These are phyloP conservation scores for Wickerhamomyces chaumierensis DNA, from an alignment of 805 yeast genomes.

Conservation along the genomic window DNA sequence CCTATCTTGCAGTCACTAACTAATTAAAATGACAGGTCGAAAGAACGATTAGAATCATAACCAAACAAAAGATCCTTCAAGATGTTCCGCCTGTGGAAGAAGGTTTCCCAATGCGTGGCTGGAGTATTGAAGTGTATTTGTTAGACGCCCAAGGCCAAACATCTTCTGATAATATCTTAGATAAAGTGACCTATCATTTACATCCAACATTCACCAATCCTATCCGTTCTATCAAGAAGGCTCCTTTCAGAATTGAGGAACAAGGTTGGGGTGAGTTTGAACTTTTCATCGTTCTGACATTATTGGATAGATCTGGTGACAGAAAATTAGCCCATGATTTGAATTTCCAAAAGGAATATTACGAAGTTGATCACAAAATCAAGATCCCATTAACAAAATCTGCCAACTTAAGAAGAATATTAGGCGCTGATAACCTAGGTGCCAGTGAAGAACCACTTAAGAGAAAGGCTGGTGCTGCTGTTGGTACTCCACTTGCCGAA, in stretches of 20 bases:
- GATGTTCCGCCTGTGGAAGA: slow-evolving; percentile 81
- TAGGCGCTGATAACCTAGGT: slow-evolving; percentile 17
- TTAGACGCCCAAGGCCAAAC: slow-evolving; percentile 75
- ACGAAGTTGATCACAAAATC: slow-evolving; percentile 67
- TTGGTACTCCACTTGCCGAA: slow-evolving; percentile 17
- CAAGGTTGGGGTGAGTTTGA: slow-evolving; percentile 99
- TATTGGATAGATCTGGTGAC: slow-evolving; percentile 83
- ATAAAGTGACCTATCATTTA: slow-evolving; percentile 83
- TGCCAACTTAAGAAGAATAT: slow-evolving; percentile 56
- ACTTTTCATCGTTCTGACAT: slow-evolving; percentile 64
- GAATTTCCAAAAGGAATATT: slow-evolving; percentile 69
- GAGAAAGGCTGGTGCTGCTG: slow-evolving; percentile 23
- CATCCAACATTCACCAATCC: slow-evolving; percentile 96
- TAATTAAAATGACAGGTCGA: slow-evolving; percentile 44
- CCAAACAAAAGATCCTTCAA: slow-evolving; percentile 71
- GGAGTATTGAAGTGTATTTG: slow-evolving; percentile 72
- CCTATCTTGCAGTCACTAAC: no score
- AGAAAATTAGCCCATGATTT: slow-evolving; percentile 79
- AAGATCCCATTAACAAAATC: slow-evolving; percentile 63
- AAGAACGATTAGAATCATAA: slow-evolving; percentile 80
- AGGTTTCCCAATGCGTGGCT: slow-evolving; percentile 87
- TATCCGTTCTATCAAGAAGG: slow-evolving; percentile 62
- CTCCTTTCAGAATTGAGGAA: slow-evolving; percentile 82
- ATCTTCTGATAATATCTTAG: slow-evolving; percentile 78
- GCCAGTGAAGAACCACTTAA: slow-evolving; percentile 10